A percentile compares a stretch with the other conserved stretches of the same genome.
These are phyloP conservation scores for Panaeolus papilionaceus DNA, from an alignment of 768 basidiomycete genomes.

Conservation along the genomic window DNA sequence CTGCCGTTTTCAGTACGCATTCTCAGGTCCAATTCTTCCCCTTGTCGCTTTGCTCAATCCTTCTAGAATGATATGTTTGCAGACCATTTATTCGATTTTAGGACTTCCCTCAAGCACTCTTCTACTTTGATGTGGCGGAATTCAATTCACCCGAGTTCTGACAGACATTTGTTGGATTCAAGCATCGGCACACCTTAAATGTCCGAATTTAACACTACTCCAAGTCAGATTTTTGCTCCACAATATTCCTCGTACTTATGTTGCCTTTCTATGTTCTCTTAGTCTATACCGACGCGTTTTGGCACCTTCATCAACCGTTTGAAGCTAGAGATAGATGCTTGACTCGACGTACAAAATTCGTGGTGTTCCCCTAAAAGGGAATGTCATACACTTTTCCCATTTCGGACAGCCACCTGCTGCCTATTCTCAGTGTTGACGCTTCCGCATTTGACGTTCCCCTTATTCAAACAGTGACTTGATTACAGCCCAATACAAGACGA, in stretches of 20 bases:
- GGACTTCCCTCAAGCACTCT: background rate
- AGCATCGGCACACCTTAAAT: background rate
- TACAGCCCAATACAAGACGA: background rate
- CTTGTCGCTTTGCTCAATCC: background rate
- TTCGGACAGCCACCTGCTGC: background rate
- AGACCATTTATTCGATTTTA: background rate
- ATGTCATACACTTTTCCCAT: constrained; percentile 3
- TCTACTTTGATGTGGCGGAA: background rate
- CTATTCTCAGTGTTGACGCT: constrained; percentile 10
- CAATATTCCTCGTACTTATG: background rate
- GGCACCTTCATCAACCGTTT: background rate
- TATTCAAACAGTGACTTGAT: background rate
- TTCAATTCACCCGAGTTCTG: background rate
- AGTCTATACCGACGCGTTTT: background rate
- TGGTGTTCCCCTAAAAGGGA: background rate
- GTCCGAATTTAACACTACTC: background rate
- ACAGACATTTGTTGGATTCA: background rate
- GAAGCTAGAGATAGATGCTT: background rate
- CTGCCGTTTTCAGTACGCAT: background rate
- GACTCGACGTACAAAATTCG: background rate
- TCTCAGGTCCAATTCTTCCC: background rate
- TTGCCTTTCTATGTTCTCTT: background rate
- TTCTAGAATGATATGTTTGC: no score
- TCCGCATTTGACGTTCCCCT: constrained; percentile 15
- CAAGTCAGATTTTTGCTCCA: background rate